These are phyloP conservation scores for Sisymbrium irio DNA, from an alignment of 345 rosid species.

Conservation along the genomic window DNA sequence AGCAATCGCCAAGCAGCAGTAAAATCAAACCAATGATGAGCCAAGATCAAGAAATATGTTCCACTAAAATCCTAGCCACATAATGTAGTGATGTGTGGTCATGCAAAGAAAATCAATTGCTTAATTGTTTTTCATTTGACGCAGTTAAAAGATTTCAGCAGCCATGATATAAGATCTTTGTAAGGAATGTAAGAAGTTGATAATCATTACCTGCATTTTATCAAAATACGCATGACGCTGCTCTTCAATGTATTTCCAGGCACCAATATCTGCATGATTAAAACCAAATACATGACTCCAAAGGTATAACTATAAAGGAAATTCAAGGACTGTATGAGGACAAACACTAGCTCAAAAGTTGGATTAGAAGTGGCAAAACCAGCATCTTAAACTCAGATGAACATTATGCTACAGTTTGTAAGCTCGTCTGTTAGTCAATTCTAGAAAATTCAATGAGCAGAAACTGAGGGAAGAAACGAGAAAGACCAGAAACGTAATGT, in stretches of 20 bases:
- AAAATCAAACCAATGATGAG: background rate
- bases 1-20: background rate
- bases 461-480: background rate
- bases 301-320: background rate
- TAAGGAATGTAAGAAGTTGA: background rate
- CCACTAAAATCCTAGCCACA: background rate
- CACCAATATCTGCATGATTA: constrained; percentile 66
- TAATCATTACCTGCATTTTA: constrained; percentile 74
- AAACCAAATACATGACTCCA: background rate
- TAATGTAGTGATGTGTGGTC: background rate
- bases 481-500: background rate
- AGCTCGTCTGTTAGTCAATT: no score
- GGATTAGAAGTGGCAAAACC: background rate
- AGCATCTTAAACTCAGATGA: background rate
- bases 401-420: background rate
- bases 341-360: background rate
- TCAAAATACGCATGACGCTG: constrained; percentile 91
- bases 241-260: constrained; percentile 78
- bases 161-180: background rate
- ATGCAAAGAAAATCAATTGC: no score
- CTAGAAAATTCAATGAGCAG: no score
- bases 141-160: background rate
- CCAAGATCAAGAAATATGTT: background rate
- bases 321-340: background rate
- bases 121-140: background rate